A percentile compares a stretch with the other conserved stretches of the same genome.
These are phyloP conservation scores for Coemansia sp. DNA, from an alignment of 192 early-diverging fungal species.

Conservation along the genomic window DNA sequence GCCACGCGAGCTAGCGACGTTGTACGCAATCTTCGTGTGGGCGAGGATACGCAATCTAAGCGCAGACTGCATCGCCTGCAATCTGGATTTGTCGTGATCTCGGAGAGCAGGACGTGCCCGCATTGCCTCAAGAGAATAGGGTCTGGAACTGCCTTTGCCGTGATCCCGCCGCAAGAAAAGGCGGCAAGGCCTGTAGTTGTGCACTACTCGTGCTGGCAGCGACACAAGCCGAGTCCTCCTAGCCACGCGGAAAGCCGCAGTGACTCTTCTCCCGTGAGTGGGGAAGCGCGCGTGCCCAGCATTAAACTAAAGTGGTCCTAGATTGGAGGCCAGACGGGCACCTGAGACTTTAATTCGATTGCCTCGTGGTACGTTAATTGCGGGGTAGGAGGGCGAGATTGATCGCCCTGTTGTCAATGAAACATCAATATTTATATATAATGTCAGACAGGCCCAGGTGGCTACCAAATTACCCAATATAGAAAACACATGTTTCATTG, in stretches of 20 bases:
- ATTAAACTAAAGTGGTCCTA: constrained; percentile 1
- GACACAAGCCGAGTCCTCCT: constrained; percentile 19
- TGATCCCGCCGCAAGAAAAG: constrained; percentile 27
- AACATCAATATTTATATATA: not conserved
- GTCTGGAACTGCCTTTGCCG: constrained; percentile 46
- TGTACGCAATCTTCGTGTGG: constrained; percentile 32
- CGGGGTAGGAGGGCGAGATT: not conserved
- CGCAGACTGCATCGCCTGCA: constrained; percentile 35
- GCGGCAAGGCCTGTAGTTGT: constrained; percentile 27
- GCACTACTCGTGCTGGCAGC: constrained; percentile 56
- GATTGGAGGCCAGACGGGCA: constrained; percentile 2
- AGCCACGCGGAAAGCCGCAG: not conserved
- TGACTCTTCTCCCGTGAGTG: not conserved
- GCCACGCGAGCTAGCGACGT: constrained; percentile 35
- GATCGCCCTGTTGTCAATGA: not conserved
- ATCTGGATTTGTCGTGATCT: constrained; percentile 29
- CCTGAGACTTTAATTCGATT: not conserved
- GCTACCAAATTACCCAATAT: not conserved
- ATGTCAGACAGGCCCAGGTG: constrained; percentile 1
- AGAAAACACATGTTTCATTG: not conserved
- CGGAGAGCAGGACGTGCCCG: constrained; percentile 47
- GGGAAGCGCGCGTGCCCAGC: not conserved
- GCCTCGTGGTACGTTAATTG: not conserved
- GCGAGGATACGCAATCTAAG: constrained; percentile 42
- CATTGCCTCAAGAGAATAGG: constrained; percentile 58